Base-by-base conservation (phyloP, 768 basidiomycete species). In the Trametes punicea region DNA sequence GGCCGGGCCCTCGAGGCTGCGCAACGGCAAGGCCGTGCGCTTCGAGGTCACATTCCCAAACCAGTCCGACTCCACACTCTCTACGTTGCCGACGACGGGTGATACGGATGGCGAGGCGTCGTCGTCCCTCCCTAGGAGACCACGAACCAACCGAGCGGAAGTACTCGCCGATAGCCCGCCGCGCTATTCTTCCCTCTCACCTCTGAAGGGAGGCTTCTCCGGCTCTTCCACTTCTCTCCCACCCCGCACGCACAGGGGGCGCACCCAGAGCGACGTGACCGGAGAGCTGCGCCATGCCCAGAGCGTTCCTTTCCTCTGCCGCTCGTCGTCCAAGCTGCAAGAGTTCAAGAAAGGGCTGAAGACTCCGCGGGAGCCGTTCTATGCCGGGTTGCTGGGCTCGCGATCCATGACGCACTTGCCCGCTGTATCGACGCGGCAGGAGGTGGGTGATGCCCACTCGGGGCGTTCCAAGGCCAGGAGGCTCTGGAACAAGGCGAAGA, bases 211-310 rank as follows among this genome's bases (percentile, higher is more conserved):
- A 21, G 16, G 7, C 23, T 36, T 36, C 16, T 23, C 33, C 8
- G 51, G 42, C 9, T 53, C 51, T 9, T 10, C 42, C 1, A 18
- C 42, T 6, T 10, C 51, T 2, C 51, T 33, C 25, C 38, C 30
- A 8, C 7, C 15, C 2, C 51, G 31, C 11, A 7, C 31, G 6
- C 7, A 23, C 10, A 29, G 51, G 21, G 10, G 9, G 42, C 51
- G 51, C 15, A 46, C 33, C 31, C 41, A 44, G 23, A 53, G 51
- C 51, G 51, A 53, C 33, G 51, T 36, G 13, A 53, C 51, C 1
- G 42, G 18, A n/a, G 33, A 25, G 25, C 33, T 53, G 33, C 51
- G 44, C 9, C 51, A 53, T 25, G 31, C 41, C 2, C 30, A 25
- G 11, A 53, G 51, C 26, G 33, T 45, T 0, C 51, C 51, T 1